Base-by-base conservation (phyloP, 2,329 filamentous ascomycete genomes). In the Colletotrichum simmondsii region DNA sequence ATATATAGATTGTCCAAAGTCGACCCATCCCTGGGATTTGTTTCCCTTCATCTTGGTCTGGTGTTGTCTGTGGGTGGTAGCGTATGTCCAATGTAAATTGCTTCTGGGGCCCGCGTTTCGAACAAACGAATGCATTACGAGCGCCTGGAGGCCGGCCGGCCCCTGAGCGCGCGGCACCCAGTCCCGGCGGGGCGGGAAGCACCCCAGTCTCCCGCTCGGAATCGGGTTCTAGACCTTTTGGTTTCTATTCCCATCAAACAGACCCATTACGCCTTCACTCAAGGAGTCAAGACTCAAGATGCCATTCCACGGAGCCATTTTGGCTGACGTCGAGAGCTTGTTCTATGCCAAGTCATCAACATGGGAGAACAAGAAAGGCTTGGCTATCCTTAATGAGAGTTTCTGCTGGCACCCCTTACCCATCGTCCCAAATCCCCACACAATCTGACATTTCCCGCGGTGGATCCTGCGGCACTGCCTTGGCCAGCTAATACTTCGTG, bases 81-180 rank as follows among this genome's bases (percentile, higher is more conserved):
- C 61, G 30, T 22, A 12, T 61, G 66, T 70, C 35, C 54, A 58
- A 52, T 57, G 66, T 49, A 62, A 58, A 71, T 65, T 71, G 56
- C 22, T 42, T 8, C 66, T 63, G 61, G 66, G 71, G 46, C 71
- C 63, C 19, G 30, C 35, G 66, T 73, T 73, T 73, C 71, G 66
- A 70, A 73, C 53, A 73, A n/a, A 73, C 58, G 53, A 30, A 30
- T 22, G 42, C 42, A 65, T 59, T 54, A 56, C 49, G 54, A 65
- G 60, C 26, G 32, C 35, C 54, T 32, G 49, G 54, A 28, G 11
- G 19, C 52, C 42, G 8, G 32, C 12, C 16, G 10, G 30, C n/a
- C 28, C 32, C n/a, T 28, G 32, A 11, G 26, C 10, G 32, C 71
- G 60, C 71, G 60, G 60, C 70, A 65, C 56, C 52, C n/a, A 16